Evolutionary conservation across 1,284 basidiomycete genomes (phyloP).

Genomic region (Irpex sp.): DNA sequence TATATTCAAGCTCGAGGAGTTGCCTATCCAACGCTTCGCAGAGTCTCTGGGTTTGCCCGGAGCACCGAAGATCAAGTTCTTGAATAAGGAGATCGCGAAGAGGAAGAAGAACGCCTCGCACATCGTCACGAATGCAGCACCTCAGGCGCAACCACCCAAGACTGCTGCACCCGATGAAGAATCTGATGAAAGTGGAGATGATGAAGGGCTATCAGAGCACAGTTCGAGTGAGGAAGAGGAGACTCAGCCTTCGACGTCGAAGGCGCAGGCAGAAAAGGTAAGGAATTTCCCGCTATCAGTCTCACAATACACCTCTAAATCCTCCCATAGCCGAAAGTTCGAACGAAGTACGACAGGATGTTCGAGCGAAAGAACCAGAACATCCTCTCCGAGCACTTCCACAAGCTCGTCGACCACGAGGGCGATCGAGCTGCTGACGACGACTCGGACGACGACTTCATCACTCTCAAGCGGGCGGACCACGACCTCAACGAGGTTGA

Average conservation of each 20-base stretch:
- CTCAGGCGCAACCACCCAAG: slow-evolving; percentile 20
- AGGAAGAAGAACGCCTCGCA: slow-evolving; percentile 68
- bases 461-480: slow-evolving; percentile 88
- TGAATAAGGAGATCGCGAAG: slow-evolving; percentile 68
- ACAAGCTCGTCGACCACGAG: slow-evolving; percentile 75
- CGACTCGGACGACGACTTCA: slow-evolving; percentile 79
- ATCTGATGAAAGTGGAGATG: slow-evolving; percentile 23
- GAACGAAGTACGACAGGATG: slow-evolving; percentile 98
- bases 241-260: background rate
- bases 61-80: slow-evolving; percentile 92
- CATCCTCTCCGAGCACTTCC: slow-evolving; percentile 89
- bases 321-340: slow-evolving; percentile 36
- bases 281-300: background rate
- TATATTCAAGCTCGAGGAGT: slow-evolving; percentile 81
- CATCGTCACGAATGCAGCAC: slow-evolving; percentile 17
- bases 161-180: slow-evolving; percentile 17
- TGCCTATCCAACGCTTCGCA: slow-evolving; percentile 84
- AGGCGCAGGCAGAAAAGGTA: slow-evolving; percentile 12
- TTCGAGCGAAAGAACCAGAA: slow-evolving; percentile 96
- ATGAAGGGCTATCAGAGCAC: slow-evolving; percentile 15
- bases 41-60: slow-evolving; percentile 91
- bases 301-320: background rate
- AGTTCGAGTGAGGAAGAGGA: slow-evolving; percentile 24
- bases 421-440: slow-evolving; percentile 36
- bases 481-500: slow-evolving; percentile 60